Evolutionary conservation across 768 basidiomycete species (phyloP), one percentile per base, ranked within the genome.

Genomic region (Lactifluus echinatus): DNA sequence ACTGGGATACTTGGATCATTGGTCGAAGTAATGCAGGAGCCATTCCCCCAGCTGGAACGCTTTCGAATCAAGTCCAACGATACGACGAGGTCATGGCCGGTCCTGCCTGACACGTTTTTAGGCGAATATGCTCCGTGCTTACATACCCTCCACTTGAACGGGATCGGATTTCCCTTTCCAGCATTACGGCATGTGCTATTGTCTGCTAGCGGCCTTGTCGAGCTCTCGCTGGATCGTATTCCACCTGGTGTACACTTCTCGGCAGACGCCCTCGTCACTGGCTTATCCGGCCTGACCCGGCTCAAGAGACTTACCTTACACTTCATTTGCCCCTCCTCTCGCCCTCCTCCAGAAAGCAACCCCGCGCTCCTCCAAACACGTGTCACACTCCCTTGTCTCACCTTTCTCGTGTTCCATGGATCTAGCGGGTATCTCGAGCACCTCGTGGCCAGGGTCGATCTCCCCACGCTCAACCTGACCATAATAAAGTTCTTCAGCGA

Each of bases 341-440:
- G 21, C 26, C 23, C 39, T 28, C 24, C 19, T 15, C 10, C 15
- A 26, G 23, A 44, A 8, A 23, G 19, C n/a, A 17, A 3, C 14
- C 10, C 17, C 17, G 2, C 19, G 21, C 33, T 14, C 21, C 37
- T 39, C 17, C 15, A 7, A 44, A 11, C 23, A 17, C 8, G 10
- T 7, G 11, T 23, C 21, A 14, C 17, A 8, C 43, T 44, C 11
- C 31, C 33, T 11, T 7, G 26, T 12, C 42, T 59, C 39, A 14
- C 8, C 1, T 23, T 8, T 11, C 12, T 49, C 3, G 11, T 4
- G 1, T 59, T 54, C 28, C 34, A 11, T 10, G 57, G 57, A n/a
- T 8, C 12, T 8, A 49, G 26, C 21, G 57, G 54, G 21, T 53
- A 50, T 31, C 33, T 59, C 10, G 57, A 59, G 24, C 47, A 10